Evolutionary conservation across 768 basidiomycete genomes (phyloP), one percentile per base, ranked within the genome.

Genomic region (Collybiopsis luxurians): DNA sequence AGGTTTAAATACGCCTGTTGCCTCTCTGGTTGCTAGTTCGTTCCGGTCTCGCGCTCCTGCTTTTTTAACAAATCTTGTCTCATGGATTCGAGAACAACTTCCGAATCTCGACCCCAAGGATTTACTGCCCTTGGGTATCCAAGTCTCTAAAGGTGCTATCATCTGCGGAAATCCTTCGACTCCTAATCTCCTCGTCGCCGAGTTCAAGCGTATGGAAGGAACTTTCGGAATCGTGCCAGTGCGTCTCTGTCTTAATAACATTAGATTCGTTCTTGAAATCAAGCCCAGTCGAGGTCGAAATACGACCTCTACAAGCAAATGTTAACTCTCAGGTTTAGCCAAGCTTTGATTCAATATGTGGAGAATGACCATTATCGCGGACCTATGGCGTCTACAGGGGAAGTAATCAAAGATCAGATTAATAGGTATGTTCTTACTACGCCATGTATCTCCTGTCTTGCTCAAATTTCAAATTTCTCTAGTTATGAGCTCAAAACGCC

Each of bases 141-240:
- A 85, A 59, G 76, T 89, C n/a, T 74, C 76, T 31, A 92, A 87
- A 52, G 92, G 92, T 24, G 89, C 89, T 17, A 83, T 98, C 46
- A 82, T 90, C 19, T 80, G 87, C 19, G 96, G 96, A 11, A 98
- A 95, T 71, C 73, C 82, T 21, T 91, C 95, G 0, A 97, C 93
- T 0, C 88, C 90, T 0, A 87, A 77, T 63, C 73, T 97, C 4
- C 78, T 96, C 39, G 85, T 97, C 24, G 83, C 84, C 0, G 91
- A 94, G 65, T 97, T 95, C 62, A 77, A 82, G 55, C 75, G 76
- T n/a, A 86, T 85, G 1, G 76, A 85, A 42, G 96, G 95, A 24
- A 90, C 86, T 1, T 91, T 90, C 63, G 86, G 92, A 13, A 83
- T 90, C 40, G 82, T 89, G 13, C 80, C 83, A 59, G 94, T 93